Evolutionary conservation across 1,139 yeast genomes (phyloP), one percentile per base, ranked within the genome.

Genomic region (Blastobotrys indianensis): DNA sequence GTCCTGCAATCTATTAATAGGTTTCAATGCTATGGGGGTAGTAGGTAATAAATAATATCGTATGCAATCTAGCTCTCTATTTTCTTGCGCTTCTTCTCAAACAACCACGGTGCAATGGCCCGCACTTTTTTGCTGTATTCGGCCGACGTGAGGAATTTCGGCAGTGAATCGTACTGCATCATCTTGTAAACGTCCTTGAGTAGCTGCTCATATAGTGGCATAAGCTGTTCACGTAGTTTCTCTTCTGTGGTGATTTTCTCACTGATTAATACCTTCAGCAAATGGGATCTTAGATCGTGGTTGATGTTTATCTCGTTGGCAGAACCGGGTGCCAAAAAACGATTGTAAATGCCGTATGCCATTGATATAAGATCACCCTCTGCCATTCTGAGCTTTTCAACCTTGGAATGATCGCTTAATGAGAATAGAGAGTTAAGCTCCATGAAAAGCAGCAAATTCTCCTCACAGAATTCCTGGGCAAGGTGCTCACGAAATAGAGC

Each of bases 101-200:
- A 32, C 23, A 20, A 35, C 45, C 45, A 42, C 6, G 46, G 46
- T 6, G 46, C 46, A 11, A 44, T 32, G 15, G 29, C 32, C 8
- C 7, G 8, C 17, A 44, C 37, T 15, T 34, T 39, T n/a, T 31
- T 16, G 20, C 25, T 39, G 32, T 41, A 69, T 4, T 66, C 56
- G 4, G 64, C 65, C 0, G 79, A 74, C 12, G 63, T 66, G 33
- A 82, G 54, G 55, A 85, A 85, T 61, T 84, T 84, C 1, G 85
- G 85, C 42, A 82, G 69, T 10, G 94, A 83, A 63, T 85, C 95
- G 33, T 65, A 72, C 55, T 81, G 84, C 85, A 86, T 80, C 62
- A 85, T 65, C 37, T 69, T 67, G 54, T 74, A 75, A 40, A 83
- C 73, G 41, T 75, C 39, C 13, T 30, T 32, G n/a, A 30, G 20